Evolutionary conservation across 495 filamentous ascomycete genomes (phyloP).

Genomic region (Cenococcum geophilum): DNA sequence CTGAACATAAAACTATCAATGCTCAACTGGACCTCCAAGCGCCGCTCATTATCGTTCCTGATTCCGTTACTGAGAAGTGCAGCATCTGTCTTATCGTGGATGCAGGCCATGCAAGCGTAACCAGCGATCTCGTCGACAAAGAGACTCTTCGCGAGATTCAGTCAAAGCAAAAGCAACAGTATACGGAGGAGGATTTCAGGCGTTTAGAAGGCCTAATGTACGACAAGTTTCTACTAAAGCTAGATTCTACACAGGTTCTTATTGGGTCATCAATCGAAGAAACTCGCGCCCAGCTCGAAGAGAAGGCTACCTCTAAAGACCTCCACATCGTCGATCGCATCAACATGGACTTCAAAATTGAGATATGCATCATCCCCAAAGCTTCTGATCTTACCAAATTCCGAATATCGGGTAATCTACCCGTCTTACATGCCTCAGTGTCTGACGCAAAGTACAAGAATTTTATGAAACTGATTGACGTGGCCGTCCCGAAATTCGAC

Average conservation of each 20-base stretch:
- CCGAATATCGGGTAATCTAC: constrained; percentile 81
- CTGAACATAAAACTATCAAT: constrained; percentile 97
- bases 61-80: constrained; percentile 73
- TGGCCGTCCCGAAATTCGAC: constrained; percentile 80
- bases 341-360: constrained; percentile 89
- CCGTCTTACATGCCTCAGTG: constrained; percentile 82
- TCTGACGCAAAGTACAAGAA: constrained; percentile 95
- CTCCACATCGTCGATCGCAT: constrained; percentile 93
- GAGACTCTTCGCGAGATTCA: constrained; percentile 82
- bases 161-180: constrained; percentile 79
- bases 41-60: constrained; percentile 90
- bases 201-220: constrained; percentile 87
- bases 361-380: constrained; percentile 90
- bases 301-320: constrained; percentile 60
- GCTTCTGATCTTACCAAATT: constrained; percentile 90
- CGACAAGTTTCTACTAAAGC: constrained; percentile 85
- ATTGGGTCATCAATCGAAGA: constrained; percentile 92
- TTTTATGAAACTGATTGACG: constrained; percentile 91
- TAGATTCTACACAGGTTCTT: constrained; percentile 88
- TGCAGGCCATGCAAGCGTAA: constrained; percentile 90
- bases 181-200: constrained; percentile 82
- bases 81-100: constrained; percentile 88
- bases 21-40: constrained; percentile 93
- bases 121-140: constrained; percentile 87
- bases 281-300: constrained; percentile 75